phyloP scores from a whole-genome alignment of 768 basidiomycete species.

The Rhizopogon rudus region DNA sequence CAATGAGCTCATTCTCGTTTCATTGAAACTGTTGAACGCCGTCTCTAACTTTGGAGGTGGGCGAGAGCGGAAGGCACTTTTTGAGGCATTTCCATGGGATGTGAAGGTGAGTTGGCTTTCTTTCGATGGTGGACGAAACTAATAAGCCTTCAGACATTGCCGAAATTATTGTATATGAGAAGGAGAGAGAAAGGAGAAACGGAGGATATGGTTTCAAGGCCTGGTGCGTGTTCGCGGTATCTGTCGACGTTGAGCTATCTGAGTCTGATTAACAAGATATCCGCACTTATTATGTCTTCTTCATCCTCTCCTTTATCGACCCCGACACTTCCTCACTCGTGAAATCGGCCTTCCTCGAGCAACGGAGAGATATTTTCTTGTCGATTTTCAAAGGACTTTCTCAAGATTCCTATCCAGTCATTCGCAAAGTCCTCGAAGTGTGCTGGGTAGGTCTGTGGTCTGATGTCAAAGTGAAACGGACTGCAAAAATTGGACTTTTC shows the following conservation, averaged over 20 bases:
- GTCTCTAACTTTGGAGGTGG: slow-evolving; percentile 65
- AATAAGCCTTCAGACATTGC: slow-evolving; percentile 42
- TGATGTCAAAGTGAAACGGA: slow-evolving; percentile 68
- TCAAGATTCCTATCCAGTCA: slow-evolving; percentile 60
- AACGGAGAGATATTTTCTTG: slow-evolving; percentile 60
- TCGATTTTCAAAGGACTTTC: slow-evolving; percentile 67
- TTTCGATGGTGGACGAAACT: background rate
- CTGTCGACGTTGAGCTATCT: background rate
- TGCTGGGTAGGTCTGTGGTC: slow-evolving; percentile 77
- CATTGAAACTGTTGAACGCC: slow-evolving; percentile 57
- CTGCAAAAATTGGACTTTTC: slow-evolving; percentile 68
- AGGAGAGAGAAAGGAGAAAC: slow-evolving; percentile 47
- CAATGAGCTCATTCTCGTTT: slow-evolving; percentile 61
- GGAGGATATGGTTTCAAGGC: slow-evolving; percentile 37
- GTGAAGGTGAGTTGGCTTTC: slow-evolving; percentile 46
- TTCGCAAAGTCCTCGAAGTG: slow-evolving; percentile 62
- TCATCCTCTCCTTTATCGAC: slow-evolving; percentile 71
- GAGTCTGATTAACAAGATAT: slow-evolving; percentile 50
- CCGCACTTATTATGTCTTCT: slow-evolving; percentile 66
- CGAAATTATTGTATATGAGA: slow-evolving; percentile 67
- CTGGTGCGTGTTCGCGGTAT: slow-evolving; percentile 39
- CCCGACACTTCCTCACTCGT: slow-evolving; percentile 39
- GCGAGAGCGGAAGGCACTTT: slow-evolving; percentile 52
- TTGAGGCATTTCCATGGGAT: slow-evolving; percentile 77
- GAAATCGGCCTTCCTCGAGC: slow-evolving; percentile 66